phyloP scores from a whole-genome alignment of 768 basidiomycete species.

The Leucosporidium scottii region DNA sequence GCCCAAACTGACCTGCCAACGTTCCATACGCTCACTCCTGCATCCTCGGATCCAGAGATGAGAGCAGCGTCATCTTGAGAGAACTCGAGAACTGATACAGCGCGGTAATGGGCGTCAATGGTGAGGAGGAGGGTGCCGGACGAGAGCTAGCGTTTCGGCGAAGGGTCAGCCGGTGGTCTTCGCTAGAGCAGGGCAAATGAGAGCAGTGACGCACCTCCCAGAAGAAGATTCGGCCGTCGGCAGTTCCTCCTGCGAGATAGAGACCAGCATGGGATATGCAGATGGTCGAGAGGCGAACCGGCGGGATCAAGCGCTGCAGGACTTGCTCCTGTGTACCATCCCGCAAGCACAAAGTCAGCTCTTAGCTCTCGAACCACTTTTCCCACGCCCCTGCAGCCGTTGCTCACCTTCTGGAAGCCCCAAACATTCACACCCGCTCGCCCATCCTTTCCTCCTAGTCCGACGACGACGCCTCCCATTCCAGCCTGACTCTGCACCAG shows the following conservation, averaged over 20 bases:
- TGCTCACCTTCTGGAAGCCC: constrained; percentile 76
- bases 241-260: constrained; percentile 80
- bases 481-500: constrained; percentile 61
- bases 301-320: constrained; percentile 72
- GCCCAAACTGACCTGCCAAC: constrained; percentile 58
- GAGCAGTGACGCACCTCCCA: constrained; percentile 70
- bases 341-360: constrained; percentile 1
- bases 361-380: neutral
- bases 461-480: constrained; percentile 65
- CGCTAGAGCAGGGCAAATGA: constrained; percentile 1
- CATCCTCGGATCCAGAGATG: constrained; percentile 83
- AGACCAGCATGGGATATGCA: constrained; percentile 63
- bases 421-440: constrained; percentile 86
- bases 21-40: constrained; percentile 81
- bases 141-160: constrained; percentile 12
- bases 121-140: constrained; percentile 68
- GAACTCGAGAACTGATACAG: constrained; percentile 73
- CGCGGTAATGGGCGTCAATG: constrained; percentile 94
- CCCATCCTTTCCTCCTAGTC: constrained; percentile 71
- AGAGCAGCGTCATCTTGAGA: constrained; percentile 72
- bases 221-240: constrained; percentile 79
- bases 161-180: neutral
- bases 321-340: constrained; percentile 69
- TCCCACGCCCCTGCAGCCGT: no score
- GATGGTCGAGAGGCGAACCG: constrained; percentile 80